Base-by-base conservation (phyloP, 805 yeast species). In the Saccharomycopsis schoenii region DNA sequence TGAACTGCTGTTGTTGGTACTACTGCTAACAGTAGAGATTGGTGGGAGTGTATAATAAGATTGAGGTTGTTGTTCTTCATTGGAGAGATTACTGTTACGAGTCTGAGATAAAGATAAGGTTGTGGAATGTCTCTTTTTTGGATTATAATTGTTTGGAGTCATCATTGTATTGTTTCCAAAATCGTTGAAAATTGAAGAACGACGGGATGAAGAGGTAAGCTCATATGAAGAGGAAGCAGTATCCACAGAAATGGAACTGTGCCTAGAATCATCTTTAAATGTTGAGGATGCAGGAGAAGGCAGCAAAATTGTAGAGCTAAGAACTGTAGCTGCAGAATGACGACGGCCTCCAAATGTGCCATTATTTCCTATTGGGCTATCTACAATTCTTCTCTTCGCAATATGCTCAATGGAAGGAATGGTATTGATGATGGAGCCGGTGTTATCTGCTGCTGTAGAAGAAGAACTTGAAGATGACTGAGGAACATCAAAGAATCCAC, bases 281-380 rank as follows among this genome's bases (percentile, higher is more conserved):
- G 61, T 55, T 4, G 59, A 39, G 14, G 61, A 58, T 17, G 56
- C 58, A 15, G 61, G 62, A 14, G 57, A 41, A 12, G 65, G 65
- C 19, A 55, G 25, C 39, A 43, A 39, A 29, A 41, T 15, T 24
- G 58, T 25, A 37, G 56, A 19, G 12, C 55, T 37, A 9, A 55
- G n/a, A 12, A 60, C 57, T 14, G 66, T 64, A 36, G 64, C 64
- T 2, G 66, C 59, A 3, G 63, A 60, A 42, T 64, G 66, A 40
- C 66, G 43, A 50, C 66, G 34, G 10, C 52, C 52, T 47, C 52
- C 52, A 47, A 47, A 47, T 21, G 19, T 47, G 11, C 17, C n/a
- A 14, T 12, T 24, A 43, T 47, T 47, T 15, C 25, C 25, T 21
- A 47, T 34, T 4, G 52, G 52, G 25, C 59, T 59, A 17, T 64